A percentile compares a stretch with the other conserved stretches of the same genome.
phyloP scores from a whole-genome alignment of 2,329 filamentous ascomycete genomes.

The Claviceps purpurea region DNA sequence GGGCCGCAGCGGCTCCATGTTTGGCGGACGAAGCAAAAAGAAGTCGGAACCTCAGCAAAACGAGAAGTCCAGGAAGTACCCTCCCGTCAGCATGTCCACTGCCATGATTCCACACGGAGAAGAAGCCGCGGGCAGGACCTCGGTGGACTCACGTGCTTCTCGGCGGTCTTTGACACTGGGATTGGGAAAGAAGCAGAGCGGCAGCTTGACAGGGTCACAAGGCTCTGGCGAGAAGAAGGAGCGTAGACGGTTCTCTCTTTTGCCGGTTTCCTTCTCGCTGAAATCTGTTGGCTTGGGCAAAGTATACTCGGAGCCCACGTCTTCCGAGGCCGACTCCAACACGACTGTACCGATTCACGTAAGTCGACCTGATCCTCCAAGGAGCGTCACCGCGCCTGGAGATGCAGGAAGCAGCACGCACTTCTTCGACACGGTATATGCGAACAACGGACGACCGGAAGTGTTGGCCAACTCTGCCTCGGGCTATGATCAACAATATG shows the following conservation, averaged over 20 bases:
- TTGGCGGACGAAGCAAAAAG: slow-evolving; percentile 48
- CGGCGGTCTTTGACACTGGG: slow-evolving; percentile 59
- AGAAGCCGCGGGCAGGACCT: slow-evolving; percentile 38
- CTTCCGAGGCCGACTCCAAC: slow-evolving; percentile 36
- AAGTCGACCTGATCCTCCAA: slow-evolving; percentile 15
- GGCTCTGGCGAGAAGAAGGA: slow-evolving; percentile 41
- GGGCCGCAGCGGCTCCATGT: slow-evolving; percentile 69
- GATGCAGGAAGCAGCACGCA: slow-evolving; percentile 23
- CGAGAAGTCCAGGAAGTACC: slow-evolving; percentile 62
- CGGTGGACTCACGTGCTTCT: slow-evolving; percentile 54
- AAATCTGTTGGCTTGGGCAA: slow-evolving; percentile 49
- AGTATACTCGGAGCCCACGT: slow-evolving; percentile 27
- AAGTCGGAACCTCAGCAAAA: slow-evolving; percentile 29
- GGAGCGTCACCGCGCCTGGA: slow-evolving; percentile 22
- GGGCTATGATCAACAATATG: slow-evolving; percentile 28
- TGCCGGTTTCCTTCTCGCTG: slow-evolving; percentile 50
- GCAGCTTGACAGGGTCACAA: slow-evolving; percentile 47
- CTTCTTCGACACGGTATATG: slow-evolving; percentile 26
- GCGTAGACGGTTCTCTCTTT: slow-evolving; percentile 57
- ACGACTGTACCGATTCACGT: slow-evolving; percentile 40
- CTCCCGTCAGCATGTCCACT: slow-evolving; percentile 82
- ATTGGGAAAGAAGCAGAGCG: slow-evolving; percentile 57
- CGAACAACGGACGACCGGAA: slow-evolving; percentile 23
- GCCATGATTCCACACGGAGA: slow-evolving; percentile 44
- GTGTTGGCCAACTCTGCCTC: slow-evolving; percentile 20